These are phyloP conservation scores for Paraleonurus japonicus DNA, from an alignment of 257 asterid species.

Conservation along the genomic window DNA sequence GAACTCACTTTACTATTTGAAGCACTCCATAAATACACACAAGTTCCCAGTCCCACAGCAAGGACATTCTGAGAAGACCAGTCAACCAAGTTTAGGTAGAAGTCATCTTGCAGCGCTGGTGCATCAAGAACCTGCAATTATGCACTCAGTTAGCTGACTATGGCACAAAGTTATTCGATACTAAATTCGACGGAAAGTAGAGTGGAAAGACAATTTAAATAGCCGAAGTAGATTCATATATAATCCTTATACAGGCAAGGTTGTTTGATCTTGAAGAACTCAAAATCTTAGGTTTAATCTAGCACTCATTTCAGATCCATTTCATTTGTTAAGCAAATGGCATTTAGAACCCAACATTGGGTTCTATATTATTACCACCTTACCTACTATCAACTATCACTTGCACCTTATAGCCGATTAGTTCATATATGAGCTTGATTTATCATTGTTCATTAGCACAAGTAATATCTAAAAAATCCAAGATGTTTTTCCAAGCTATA, in stretches of 20 bases:
- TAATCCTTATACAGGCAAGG: neutral
- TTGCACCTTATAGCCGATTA: neutral
- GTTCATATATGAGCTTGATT: slow-evolving; percentile 1
- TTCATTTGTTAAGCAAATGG: neutral
- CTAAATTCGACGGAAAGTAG: no score
- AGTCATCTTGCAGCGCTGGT: slow-evolving; percentile 97
- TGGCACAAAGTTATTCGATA: neutral
- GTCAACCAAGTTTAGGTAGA: slow-evolving; percentile 88
- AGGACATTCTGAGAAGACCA: slow-evolving; percentile 99
- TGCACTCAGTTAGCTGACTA: neutral
- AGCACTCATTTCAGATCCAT: neutral
- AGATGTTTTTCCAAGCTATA: neutral
- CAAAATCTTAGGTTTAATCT: neutral
- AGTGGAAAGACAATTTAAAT: no score
- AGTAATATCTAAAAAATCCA: neutral
- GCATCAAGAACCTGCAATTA: slow-evolving; percentile 85
- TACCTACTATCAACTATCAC: neutral
- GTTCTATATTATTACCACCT: neutral
- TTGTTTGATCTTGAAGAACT: neutral
- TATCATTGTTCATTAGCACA: slow-evolving; percentile 2
- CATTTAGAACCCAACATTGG: neutral
- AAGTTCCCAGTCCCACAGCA: slow-evolving; percentile 97
- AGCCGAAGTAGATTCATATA: no score
- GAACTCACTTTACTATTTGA: slow-evolving; percentile 81
- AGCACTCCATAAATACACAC: slow-evolving; percentile 95